phyloP scores from a whole-genome alignment of 805 yeast species.

The Candida methanosorbosa region DNA sequence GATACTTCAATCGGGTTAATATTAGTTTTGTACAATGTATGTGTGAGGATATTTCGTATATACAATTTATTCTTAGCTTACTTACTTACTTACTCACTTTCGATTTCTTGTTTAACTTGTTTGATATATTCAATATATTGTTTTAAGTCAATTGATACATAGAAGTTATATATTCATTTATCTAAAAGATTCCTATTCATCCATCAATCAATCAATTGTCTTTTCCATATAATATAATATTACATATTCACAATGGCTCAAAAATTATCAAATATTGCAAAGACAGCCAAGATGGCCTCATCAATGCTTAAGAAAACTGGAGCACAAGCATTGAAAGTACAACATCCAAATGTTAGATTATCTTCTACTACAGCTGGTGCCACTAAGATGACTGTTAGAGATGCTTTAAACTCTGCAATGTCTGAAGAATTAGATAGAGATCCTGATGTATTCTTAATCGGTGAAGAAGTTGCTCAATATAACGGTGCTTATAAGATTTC shows the following conservation, averaged over 20 bases:
- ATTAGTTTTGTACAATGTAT: too few relatives aligned
- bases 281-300: conserved; percentile 28
- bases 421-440: conserved; percentile 98
- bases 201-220: too few relatives aligned
- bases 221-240: too few relatives aligned
- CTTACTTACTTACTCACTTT: too few relatives aligned
- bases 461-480: conserved; percentile 99
- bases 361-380: conserved; percentile 45
- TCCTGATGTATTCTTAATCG: conserved; percentile 88
- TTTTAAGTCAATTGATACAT: too few relatives aligned
- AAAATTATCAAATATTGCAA: conserved; percentile 27
- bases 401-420: conserved; percentile 88
- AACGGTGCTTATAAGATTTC: conserved; percentile 99
- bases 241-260: conserved; percentile 4
- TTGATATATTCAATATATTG: too few relatives aligned
- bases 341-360: conserved; percentile 22
- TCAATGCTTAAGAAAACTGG: conserved; percentile 16
- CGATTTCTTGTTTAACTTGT: too few relatives aligned
- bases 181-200: too few relatives aligned
- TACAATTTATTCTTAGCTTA: too few relatives aligned
- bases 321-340: conserved; percentile 6
- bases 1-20: too few relatives aligned
- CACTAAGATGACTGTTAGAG: conserved; percentile 81
- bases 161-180: too few relatives aligned
- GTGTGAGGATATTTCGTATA: too few relatives aligned